Evolutionary conservation across 345 rosid genomes (phyloP), one percentile per base, ranked within the genome.

Genomic region (Erodium maritimum): DNA sequence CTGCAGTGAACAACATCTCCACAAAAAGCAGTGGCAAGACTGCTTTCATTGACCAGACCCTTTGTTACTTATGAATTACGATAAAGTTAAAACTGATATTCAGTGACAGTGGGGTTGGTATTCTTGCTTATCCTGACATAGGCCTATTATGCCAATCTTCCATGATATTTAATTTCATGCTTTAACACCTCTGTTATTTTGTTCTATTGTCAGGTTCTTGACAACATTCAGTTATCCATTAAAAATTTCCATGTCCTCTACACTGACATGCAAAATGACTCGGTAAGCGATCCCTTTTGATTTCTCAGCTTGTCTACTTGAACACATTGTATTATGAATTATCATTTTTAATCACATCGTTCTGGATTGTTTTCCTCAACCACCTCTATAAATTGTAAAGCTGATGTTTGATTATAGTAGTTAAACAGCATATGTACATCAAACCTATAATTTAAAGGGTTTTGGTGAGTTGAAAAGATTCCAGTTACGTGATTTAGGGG

Each of bases 151-250:
- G 45, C 58, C 25, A 21, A 5, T 19, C 21, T 54, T 23, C 21
- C 24, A 25, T 17, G 21, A 51, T 5, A 51, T 51, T 13, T 51
- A 17, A 51, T n/a, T 19, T 51, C 19, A 51, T 19, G 21, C n/a
- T n/a, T 59, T 11, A 54, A 11, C 46, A 37, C 2, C 37, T 63
- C 24, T 7, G 21, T 17, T 62, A 17, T 54, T 67, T 51, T 52
- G 45, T 7, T 66, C 67, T 65, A 45, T 61, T 50, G 24, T 61
- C 12, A 91, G 97, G 76, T 86, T 75, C 85, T 91, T 65, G 96
- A 88, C 75, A 81, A 81, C 73, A 88, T 91, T 66, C 86, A 88
- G 69, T 73, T 91, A 52, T 91, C 91, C 56, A 80, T 86, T 66
- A 82, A 71, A 77, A 86, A 82, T 72, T 84, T 91, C 54, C 89